Base-by-base conservation (phyloP, 176 grass and related monocot species). In the Metroxylon sagu region DNA sequence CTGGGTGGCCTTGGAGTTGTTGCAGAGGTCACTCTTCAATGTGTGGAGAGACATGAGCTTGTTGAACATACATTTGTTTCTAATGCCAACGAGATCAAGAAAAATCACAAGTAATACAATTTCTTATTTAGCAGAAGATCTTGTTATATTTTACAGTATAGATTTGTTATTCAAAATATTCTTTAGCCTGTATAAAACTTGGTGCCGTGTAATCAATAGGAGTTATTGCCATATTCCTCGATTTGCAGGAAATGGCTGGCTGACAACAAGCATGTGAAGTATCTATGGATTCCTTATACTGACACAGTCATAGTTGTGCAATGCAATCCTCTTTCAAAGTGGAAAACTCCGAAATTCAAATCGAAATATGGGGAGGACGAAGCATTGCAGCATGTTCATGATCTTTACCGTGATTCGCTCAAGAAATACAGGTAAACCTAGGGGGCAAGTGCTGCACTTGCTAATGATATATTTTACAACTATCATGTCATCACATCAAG, bases 1-100 rank as follows among this genome's bases (percentile, higher is more conserved):
- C 73, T 89, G 53, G 82, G 90, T 68, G 79, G 82, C 68, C 76
- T 89, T 26, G 85, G 90, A 73, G 82, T 89, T 0, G 82, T 89
- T 54, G 87, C 79, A 57, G 85, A 89, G 85, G 82, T 89, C 59
- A 95, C 85, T 18, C 70, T 95, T 52, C 85, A 89, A 15, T 89
- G 85, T 63, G 85, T 84, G 18, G 82, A 95, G 31, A 81, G 76
- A 61, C 85, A 95, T 56, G 66, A 95, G 71, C 73, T 95, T 68
- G 82, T 95, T 53, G 87, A 97, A 65, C 84, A 97, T 68, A 88
- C 87, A 53, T 97, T 91, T 0, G 79, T 97, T 76, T 85, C 84
- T 58, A 88, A 73, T 67, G 69, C 59, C 54, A 53, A 77, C 23
- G 84, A 97, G 74, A 81, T 97, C 62, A 88, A 73, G 78, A 88